Percentiles rank a stretch among this genome's conserved stretches.
Conservation (phyloP, 805 yeast species). For the Blastobotrys mokoenaii region DNA sequence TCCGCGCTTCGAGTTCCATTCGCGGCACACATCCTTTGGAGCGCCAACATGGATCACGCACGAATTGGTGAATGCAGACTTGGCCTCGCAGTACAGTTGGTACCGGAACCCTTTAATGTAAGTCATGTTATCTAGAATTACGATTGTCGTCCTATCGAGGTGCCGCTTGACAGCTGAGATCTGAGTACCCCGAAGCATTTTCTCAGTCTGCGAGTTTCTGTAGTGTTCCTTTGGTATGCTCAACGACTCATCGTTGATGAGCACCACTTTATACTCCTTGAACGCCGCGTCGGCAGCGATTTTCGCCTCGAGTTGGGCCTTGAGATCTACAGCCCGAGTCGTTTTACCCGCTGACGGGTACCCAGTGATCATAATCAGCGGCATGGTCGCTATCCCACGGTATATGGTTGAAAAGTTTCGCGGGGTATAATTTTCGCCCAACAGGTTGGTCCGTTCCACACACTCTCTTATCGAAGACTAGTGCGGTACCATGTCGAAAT, state of each 20-base stretch:
- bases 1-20: conserved; percentile 43
- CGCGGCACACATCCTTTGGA: conserved; percentile 50
- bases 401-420: no score
- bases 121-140: conserved; percentile 75
- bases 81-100: conserved; percentile 90
- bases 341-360: conserved; percentile 82
- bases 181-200: conserved; percentile 73
- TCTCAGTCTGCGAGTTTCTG: conserved; percentile 46
- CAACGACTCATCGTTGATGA: conserved; percentile 70
- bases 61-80: conserved; percentile 70
- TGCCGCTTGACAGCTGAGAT: conserved; percentile 85
- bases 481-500: conserved; percentile 22
- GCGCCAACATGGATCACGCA: conserved; percentile 75
- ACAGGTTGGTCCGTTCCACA: neutral
- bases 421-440: neutral
- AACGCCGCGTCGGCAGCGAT: conserved; percentile 11
- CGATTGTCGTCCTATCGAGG: conserved; percentile 57
- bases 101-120: conserved; percentile 94
- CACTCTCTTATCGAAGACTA: neutral
- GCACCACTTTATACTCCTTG: conserved; percentile 47
- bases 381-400: conserved; percentile 48
- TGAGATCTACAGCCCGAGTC: conserved; percentile 55
- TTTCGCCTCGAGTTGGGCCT: conserved; percentile 39
- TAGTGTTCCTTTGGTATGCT: conserved; percentile 66
- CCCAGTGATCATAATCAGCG: conserved; percentile 75